These are phyloP conservation scores for Neolecta irregularis DNA, from an alignment of 1,139 yeast genomes.

Conservation along the genomic window DNA sequence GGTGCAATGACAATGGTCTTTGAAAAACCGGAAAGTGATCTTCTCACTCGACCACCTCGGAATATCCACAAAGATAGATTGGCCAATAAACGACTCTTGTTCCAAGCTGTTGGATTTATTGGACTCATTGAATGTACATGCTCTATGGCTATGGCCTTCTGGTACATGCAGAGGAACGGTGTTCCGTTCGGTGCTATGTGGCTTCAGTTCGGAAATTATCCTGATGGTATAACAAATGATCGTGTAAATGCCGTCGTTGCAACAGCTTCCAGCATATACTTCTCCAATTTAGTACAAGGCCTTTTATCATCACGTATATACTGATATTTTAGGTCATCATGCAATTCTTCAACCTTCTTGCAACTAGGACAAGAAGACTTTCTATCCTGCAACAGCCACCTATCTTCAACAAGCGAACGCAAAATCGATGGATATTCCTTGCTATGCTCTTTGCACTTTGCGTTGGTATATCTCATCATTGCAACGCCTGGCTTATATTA, in stretches of 20 bases:
- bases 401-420: constrained; percentile 21
- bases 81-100: constrained; percentile 30
- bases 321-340: too few species aligned
- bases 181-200: constrained; percentile 27
- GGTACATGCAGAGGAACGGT: constrained; percentile 30
- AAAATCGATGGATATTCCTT: constrained; percentile 24
- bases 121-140: constrained; percentile 33
- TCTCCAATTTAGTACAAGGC: constrained; percentile 34
- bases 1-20: constrained; percentile 10
- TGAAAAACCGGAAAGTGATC: constrained; percentile 33
- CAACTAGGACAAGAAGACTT: constrained; percentile 33
- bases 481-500: too few species aligned
- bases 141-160: constrained; percentile 32
- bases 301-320: too few species aligned
- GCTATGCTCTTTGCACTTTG: constrained; percentile 30
- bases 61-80: constrained; percentile 31
- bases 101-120: constrained; percentile 33
- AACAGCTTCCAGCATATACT: constrained; percentile 38
- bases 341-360: constrained; percentile 36
- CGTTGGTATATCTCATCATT: too few species aligned
- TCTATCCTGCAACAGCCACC: constrained; percentile 33
- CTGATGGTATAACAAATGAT: too few species aligned
- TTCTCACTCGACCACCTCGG: constrained; percentile 33
- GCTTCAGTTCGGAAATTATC: constrained; percentile 29
- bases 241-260: too few species aligned